Evolutionary conservation across 1,284 basidiomycete genomes (phyloP).

Genomic region (Melampsora larici-populina): DNA sequence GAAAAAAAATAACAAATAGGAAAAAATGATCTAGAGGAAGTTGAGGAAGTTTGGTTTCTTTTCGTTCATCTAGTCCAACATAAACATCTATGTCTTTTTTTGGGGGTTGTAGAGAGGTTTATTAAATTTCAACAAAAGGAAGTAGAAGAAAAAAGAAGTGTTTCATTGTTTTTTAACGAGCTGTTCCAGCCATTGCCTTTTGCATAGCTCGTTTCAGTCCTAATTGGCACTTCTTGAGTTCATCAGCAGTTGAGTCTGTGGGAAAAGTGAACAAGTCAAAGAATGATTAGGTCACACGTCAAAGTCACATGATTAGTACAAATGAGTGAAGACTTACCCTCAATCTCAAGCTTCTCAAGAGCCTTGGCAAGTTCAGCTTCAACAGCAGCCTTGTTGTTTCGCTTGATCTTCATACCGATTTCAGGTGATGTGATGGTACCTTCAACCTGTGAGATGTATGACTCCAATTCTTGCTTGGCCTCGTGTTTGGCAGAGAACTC

Average conservation of each 20-base stretch:
- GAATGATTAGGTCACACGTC: neutral
- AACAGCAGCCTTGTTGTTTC: slow-evolving; percentile 84
- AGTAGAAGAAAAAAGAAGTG: no score
- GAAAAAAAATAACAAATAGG: no score
- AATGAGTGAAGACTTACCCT: slow-evolving; percentile 53
- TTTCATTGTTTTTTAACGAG: slow-evolving; percentile 5
- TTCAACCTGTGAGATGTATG: slow-evolving; percentile 91
- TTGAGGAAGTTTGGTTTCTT: no score
- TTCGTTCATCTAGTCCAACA: no score
- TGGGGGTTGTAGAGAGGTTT: no score
- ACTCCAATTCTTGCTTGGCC: slow-evolving; percentile 92
- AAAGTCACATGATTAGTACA: neutral
- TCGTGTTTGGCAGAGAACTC: slow-evolving; percentile 94
- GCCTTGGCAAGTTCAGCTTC: slow-evolving; percentile 94
- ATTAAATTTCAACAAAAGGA: no score
- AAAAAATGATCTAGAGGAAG: no score
- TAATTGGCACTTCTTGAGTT: slow-evolving; percentile 88
- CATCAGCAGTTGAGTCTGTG: slow-evolving; percentile 74
- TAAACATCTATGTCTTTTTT: no score
- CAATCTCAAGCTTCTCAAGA: slow-evolving; percentile 92
- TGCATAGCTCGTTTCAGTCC: slow-evolving; percentile 89
- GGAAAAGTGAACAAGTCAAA: neutral
- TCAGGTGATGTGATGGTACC: slow-evolving; percentile 87
- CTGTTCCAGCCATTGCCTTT: slow-evolving; percentile 65
- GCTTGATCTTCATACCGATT: slow-evolving; percentile 94